Evolutionary conservation across 2,329 filamentous ascomycete genomes (phyloP).

Genomic region (Neospermospora avenae): DNA sequence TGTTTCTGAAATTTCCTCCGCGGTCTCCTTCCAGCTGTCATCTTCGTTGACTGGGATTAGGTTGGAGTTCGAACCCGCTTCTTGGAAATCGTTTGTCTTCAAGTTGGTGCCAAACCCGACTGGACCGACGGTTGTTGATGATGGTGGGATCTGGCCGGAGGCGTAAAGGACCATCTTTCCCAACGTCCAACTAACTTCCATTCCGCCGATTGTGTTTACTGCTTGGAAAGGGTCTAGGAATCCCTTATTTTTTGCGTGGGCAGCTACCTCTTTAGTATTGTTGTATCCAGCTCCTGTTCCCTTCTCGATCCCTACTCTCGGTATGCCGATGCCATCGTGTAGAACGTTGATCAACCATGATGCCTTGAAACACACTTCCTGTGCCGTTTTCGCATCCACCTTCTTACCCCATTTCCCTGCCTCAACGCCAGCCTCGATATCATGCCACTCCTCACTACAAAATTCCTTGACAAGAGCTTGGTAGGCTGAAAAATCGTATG

Average conservation of each 20-base stretch:
- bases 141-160: constrained; percentile 76
- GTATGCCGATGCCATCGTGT: constrained; percentile 93
- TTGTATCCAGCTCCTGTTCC: constrained; percentile 55
- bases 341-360: constrained; percentile 97
- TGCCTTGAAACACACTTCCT: constrained; percentile 94
- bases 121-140: constrained; percentile 58
- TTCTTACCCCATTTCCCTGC: constrained; percentile 73
- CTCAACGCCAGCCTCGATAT: constrained; percentile 65
- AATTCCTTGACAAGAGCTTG: constrained; percentile 81
- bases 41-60: constrained; percentile 44
- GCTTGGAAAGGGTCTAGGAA: constrained; percentile 86
- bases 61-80: constrained; percentile 58
- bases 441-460: constrained; percentile 77
- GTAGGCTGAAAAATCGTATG: constrained; percentile 88
- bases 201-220: constrained; percentile 84
- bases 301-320: constrained; percentile 74
- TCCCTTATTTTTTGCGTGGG: constrained; percentile 68
- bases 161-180: constrained; percentile 97
- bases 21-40: constrained; percentile 52
- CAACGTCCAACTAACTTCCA: constrained; percentile 95
- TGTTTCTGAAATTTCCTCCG: constrained; percentile 60
- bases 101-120: constrained; percentile 91
- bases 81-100: constrained; percentile 70
- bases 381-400: constrained; percentile 67
- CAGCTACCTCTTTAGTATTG: constrained; percentile 65